Base-by-base conservation (phyloP, 1,284 basidiomycete species). In the Trametes hirsuta region DNA sequence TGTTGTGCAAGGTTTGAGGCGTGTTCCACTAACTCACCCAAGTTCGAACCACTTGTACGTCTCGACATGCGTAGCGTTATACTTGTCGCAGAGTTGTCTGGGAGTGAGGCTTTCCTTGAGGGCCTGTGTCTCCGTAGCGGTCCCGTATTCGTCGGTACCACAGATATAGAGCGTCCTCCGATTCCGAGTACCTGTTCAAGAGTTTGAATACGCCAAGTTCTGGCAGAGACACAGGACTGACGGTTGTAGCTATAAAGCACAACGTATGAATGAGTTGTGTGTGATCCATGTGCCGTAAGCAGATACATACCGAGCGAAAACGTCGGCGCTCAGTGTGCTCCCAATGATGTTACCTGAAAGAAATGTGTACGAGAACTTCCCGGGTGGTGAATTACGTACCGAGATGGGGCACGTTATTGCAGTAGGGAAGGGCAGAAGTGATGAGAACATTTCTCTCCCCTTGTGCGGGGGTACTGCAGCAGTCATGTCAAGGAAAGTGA, bases 71-170 rank as follows among this genome's bases (percentile, higher is more conserved):
- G 98, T 81, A 34, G 84, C 82, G 72, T 97, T 81, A 75, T 98
- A 98, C 79, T 98, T 97, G 77, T 97, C 94, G 74, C 95, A 97
- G 3, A 99, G 83, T 71, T 92, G 87, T 67, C 85, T 81, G 0
- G 97, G 95, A 6, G 93, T 88, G 25, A 98, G 79, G 0, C 91
- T 90, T 74, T 99, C 97, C 74, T 98, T 97, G 60, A 98, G 76
- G 3, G 97, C 97, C 77, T 97, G 93, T 1, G 96, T 98, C 81
- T 99, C 97, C 1, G 97, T 98, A 0, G 97, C 97, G 1, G 97
- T 99, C 36, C 97, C 97, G 71, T 99, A 99, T 77, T 99, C 97
- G 74, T 99, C 97, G 5, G 97, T 99, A 47, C 97, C 97, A 75
- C 97, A 99, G 64, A 99, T 85, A 75, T 96, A 94, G 5, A 89